These are phyloP conservation scores for Cryptomeria japonica DNA, from an alignment of 75 land plant species.

Conservation along the genomic window DNA sequence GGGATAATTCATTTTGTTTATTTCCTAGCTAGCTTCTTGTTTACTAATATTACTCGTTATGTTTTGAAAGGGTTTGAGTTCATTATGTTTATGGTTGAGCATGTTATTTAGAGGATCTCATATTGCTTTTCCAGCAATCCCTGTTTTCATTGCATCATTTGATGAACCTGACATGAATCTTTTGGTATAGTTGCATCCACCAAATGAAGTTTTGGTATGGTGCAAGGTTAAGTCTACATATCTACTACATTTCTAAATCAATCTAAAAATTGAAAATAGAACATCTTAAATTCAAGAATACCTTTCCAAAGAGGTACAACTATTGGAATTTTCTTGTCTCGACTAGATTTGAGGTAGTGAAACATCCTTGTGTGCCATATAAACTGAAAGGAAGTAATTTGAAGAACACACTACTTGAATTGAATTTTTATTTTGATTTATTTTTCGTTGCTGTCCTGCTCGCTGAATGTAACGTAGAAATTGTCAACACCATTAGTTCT, in stretches of 20 bases:
- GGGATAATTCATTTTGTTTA: too few relatives aligned
- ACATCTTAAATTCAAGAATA: neutral
- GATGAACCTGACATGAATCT: too few relatives aligned
- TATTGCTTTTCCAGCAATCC: too few relatives aligned
- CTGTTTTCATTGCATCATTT: too few relatives aligned
- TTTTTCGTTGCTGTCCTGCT: constrained; percentile 53
- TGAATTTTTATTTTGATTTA: constrained; percentile 39
- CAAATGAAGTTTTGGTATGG: neutral
- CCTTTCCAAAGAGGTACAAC: constrained; percentile 25
- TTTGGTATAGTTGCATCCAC: too few relatives aligned
- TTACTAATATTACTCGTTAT: too few relatives aligned
- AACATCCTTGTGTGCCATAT: constrained; percentile 71
- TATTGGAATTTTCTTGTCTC: constrained; percentile 32
- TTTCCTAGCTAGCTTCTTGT: too few relatives aligned
- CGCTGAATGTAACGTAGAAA: constrained; percentile 71
- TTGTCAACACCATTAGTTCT: constrained; percentile 66
- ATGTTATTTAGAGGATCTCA: too few relatives aligned
- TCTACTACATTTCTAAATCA: neutral
- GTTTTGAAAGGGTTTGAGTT: too few relatives aligned
- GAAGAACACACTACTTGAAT: constrained; percentile 80
- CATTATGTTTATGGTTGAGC: too few relatives aligned
- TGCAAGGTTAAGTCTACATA: neutral
- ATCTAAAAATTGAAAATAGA: neutral
- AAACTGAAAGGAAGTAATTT: constrained; percentile 45
- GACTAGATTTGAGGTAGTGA: constrained; percentile 83